Percentiles rank a stretch among this genome's conserved stretches.
Conservation (phyloP, 148 eudicot species). For the Rhododendron henanense region DNA sequence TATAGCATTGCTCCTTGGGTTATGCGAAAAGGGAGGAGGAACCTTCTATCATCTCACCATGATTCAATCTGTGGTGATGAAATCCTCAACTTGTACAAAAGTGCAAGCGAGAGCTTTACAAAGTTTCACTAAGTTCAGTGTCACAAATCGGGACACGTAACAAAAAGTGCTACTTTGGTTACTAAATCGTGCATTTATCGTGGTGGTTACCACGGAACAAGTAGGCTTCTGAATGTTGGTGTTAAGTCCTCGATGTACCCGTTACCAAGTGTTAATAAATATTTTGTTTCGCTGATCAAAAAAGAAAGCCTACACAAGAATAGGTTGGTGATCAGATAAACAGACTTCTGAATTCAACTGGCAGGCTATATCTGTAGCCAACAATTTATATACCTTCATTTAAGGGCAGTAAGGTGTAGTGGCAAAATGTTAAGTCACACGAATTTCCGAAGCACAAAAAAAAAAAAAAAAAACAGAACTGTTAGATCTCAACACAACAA, state of each 20-base stretch:
- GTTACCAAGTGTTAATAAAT: too few species aligned
- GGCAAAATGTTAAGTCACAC: neutral
- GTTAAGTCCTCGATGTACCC: too few species aligned
- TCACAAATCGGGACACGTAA: neutral
- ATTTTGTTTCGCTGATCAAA: too few species aligned
- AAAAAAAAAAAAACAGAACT: neutral
- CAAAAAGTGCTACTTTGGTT: neutral
- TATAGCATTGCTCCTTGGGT: neutral
- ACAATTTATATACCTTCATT: neutral
- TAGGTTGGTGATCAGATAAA: neutral
- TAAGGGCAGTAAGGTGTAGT: neutral
- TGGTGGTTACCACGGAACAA: neutral
- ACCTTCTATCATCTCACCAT: neutral
- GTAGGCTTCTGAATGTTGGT: too few species aligned
- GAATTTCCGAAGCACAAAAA: neutral
- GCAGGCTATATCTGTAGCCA: neutral
- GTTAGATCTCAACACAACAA: neutral
- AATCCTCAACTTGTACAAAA: neutral
- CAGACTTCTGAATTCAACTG: too few species aligned
- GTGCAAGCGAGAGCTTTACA: neutral
- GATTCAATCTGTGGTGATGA: constrained; percentile 4
- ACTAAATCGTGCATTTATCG: neutral
- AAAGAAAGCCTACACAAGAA: neutral
- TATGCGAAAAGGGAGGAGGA: neutral
- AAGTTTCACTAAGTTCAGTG: neutral